phyloP scores from a whole-genome alignment of 768 basidiomycete species.

The Amanita molliuscula region DNA sequence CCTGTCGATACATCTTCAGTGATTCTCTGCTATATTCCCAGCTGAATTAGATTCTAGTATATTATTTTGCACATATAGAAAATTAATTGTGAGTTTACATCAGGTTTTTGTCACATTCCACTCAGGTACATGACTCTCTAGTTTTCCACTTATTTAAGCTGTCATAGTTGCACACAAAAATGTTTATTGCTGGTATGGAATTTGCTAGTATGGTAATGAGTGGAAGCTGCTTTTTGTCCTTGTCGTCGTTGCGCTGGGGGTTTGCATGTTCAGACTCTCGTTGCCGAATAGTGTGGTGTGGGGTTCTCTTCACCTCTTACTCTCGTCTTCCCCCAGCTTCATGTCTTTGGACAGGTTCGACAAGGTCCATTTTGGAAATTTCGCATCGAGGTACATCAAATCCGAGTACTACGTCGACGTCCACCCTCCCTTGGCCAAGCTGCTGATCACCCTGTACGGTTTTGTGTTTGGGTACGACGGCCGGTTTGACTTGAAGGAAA shows the following conservation, averaged over 20 bases:
- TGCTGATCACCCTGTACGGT: slow-evolving; percentile 86
- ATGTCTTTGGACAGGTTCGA: slow-evolving; percentile 60
- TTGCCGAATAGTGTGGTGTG: slow-evolving; percentile 90
- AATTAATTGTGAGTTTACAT: too few relatives aligned
- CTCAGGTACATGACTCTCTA: too few relatives aligned
- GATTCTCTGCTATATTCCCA: neutral
- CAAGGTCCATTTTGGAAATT: slow-evolving; percentile 98
- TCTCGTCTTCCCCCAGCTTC: slow-evolving; percentile 2
- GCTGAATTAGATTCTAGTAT: neutral
- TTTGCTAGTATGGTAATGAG: too few relatives aligned
- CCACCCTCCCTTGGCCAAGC: slow-evolving; percentile 93
- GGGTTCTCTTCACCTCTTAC: too few relatives aligned
- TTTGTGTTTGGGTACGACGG: slow-evolving; percentile 86
- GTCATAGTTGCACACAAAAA: too few relatives aligned
- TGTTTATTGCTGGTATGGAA: too few relatives aligned
- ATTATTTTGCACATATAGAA: too few relatives aligned
- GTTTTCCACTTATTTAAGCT: too few relatives aligned
- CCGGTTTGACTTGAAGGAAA: slow-evolving; percentile 94
- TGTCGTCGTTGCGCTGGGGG: slow-evolving; percentile 59
- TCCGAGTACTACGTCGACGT: slow-evolving; percentile 90
- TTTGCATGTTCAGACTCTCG: slow-evolving; percentile 80
- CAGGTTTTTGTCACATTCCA: too few relatives aligned
- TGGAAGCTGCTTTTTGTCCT: slow-evolving; percentile 65
- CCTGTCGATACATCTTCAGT: neutral
- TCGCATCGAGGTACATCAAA: slow-evolving; percentile 90